Percentiles rank a stretch among this genome's conserved stretches.
Conservation (phyloP, 345 rosid species). For the Erysimum cheiranthoides region DNA sequence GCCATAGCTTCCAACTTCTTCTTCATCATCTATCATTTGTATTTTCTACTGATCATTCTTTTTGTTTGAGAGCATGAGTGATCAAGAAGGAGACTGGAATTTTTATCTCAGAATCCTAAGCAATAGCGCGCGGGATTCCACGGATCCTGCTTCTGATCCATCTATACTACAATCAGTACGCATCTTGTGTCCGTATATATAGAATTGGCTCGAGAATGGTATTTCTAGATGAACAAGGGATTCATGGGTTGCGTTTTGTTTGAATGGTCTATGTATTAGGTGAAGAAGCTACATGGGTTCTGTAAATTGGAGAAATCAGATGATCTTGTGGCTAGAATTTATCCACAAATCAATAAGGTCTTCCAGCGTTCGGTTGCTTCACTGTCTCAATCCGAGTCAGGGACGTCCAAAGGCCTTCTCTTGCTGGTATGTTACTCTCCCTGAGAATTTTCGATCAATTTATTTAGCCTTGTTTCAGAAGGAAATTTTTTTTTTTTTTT, state of each 20-base stretch:
- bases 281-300: conserved; percentile 71
- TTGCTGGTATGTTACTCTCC: conserved; percentile 59
- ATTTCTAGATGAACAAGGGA: background rate
- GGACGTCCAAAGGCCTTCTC: conserved; percentile 72
- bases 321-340: conserved; percentile 87
- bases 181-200: background rate
- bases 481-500: background rate
- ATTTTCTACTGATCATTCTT: background rate
- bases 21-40: conserved; percentile 5
- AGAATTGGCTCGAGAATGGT: background rate
- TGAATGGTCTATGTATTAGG: conserved; percentile 49
- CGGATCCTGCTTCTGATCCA: conserved; percentile 88
- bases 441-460: background rate
- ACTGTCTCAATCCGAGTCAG: conserved; percentile 64
- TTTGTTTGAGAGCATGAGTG: conserved; percentile 46
- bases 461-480: conserved; percentile 9
- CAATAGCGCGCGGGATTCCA: conserved; percentile 74
- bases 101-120: conserved; percentile 72
- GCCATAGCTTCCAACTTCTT: conserved; percentile 20
- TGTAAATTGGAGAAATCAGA: conserved; percentile 76
- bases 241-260: conserved; percentile 8
- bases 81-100: conserved; percentile 72
- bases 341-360: conserved; percentile 77
- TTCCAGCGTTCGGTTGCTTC: conserved; percentile 91
- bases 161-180: conserved; percentile 73